Percentiles rank a stretch among this genome's conserved stretches.
phyloP scores from a whole-genome alignment of 371 early-diverging fungal species.

The Mortierella sp. region DNA sequence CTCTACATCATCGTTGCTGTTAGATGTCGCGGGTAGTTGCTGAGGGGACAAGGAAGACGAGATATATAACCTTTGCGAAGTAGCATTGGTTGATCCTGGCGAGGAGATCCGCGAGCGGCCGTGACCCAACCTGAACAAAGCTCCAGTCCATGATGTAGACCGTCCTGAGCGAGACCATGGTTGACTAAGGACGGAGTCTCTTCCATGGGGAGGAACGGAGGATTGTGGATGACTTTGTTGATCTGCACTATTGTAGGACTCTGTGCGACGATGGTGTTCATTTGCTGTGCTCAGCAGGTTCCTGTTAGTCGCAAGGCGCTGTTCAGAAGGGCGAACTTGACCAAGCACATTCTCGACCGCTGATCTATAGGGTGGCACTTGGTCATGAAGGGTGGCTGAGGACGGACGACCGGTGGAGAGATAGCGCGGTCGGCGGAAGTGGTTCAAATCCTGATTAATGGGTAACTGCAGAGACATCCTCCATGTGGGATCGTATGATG shows the following conservation, averaged over 20 bases:
- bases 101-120: neutral
- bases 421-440: neutral
- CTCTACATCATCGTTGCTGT: no score
- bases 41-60: neutral
- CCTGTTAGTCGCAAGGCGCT: no score
- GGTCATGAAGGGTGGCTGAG: no score
- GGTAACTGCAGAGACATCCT: slow-evolving; percentile 8
- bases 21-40: neutral
- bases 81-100: neutral
- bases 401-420: neutral
- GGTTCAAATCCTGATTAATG: neutral
- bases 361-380: no score
- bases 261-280: slow-evolving; percentile 6
- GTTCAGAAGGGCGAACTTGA: no score
- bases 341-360: neutral
- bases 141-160: slow-evolving; percentile 35
- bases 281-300: no score
- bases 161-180: slow-evolving; percentile 13
- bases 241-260: slow-evolving; percentile 2
- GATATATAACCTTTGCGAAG: neutral
- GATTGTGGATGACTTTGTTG: no score
- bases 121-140: neutral
- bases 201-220: no score
- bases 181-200: no score
- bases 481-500: slow-evolving; percentile 33